Evolutionary conservation across 768 basidiomycete species (phyloP).

Genomic region (Coprinopsis strossmayeri): DNA sequence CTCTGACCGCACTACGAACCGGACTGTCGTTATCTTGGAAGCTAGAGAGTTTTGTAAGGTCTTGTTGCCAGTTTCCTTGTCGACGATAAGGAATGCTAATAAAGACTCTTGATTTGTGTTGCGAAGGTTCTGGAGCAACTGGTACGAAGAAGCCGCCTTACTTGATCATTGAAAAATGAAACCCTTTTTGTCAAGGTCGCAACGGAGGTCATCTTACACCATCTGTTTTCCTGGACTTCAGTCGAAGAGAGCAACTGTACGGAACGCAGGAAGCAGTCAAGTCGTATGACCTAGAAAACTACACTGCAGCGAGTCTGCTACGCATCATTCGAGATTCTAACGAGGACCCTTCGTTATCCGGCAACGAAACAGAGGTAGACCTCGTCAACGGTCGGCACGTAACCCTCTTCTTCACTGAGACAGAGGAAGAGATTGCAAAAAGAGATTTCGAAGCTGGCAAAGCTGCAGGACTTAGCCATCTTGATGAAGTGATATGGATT

Average conservation of each 20-base stretch:
- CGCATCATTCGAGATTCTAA: conserved; percentile 36
- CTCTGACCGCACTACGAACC: neutral
- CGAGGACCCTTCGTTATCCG: neutral
- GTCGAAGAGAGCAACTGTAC: conserved; percentile 25
- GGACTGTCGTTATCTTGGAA: conserved; percentile 65
- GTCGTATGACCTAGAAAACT: conserved; percentile 47
- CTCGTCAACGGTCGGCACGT: neutral
- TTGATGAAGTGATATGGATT: conserved; percentile 40
- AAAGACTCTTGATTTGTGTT: neutral
- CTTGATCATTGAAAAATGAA: neutral
- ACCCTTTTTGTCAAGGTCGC: conserved; percentile 40
- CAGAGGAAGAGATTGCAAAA: conserved; percentile 20
- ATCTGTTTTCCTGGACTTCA: conserved; percentile 39
- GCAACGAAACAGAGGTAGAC: conserved; percentile 13
- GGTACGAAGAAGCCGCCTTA: conserved; percentile 30
- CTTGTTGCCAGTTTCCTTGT: conserved; percentile 11
- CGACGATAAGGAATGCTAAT: neutral
- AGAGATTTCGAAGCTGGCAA: conserved; percentile 5
- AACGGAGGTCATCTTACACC: conserved; percentile 77
- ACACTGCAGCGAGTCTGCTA: conserved; percentile 45
- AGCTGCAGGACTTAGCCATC: conserved; percentile 38
- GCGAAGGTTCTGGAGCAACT: conserved; percentile 59
- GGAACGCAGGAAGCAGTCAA: conserved; percentile 51
- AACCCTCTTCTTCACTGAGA: conserved; percentile 25
- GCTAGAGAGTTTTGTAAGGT: conserved; percentile 79